Conservation (phyloP, 2,329 filamentous ascomycete genomes). For the Magnaporthiopsis rhizophila region DNA sequence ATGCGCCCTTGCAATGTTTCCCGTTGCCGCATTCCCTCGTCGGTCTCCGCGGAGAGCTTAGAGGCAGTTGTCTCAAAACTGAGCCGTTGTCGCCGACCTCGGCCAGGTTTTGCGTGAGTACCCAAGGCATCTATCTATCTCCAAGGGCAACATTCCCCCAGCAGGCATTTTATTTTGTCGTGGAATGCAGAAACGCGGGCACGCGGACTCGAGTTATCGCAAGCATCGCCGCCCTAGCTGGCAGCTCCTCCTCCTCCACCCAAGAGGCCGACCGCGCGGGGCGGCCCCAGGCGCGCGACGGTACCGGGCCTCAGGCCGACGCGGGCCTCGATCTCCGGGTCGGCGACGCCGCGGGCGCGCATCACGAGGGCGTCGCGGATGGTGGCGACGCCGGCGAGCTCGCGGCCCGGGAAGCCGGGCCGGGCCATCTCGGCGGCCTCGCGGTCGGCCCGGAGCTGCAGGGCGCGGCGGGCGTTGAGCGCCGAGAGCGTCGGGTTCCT, state of each 20-base stretch:
- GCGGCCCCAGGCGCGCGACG: constrained; percentile 34
- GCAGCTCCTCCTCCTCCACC: constrained; percentile 5
- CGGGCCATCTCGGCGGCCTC: constrained; percentile 35
- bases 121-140: too few relatives aligned
- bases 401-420: constrained; percentile 24
- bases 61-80: background rate
- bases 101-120: too few relatives aligned
- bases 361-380: constrained; percentile 38
- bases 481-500: constrained; percentile 40
- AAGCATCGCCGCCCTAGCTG: background rate
- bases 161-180: too few relatives aligned
- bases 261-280: constrained; percentile 31
- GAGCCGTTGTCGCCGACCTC: background rate
- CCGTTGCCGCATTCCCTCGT: background rate
- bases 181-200: too few relatives aligned
- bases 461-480: constrained; percentile 36
- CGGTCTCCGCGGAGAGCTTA: background rate
- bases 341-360: constrained; percentile 29
- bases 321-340: constrained; percentile 35
- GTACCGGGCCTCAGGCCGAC: constrained; percentile 38
- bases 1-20: background rate
- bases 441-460: constrained; percentile 34
- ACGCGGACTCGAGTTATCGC: too few relatives aligned
- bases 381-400: constrained; percentile 40
- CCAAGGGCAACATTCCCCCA: too few relatives aligned